Conservation (phyloP, 305 asterid species). For the Coffea humblotiana region DNA sequence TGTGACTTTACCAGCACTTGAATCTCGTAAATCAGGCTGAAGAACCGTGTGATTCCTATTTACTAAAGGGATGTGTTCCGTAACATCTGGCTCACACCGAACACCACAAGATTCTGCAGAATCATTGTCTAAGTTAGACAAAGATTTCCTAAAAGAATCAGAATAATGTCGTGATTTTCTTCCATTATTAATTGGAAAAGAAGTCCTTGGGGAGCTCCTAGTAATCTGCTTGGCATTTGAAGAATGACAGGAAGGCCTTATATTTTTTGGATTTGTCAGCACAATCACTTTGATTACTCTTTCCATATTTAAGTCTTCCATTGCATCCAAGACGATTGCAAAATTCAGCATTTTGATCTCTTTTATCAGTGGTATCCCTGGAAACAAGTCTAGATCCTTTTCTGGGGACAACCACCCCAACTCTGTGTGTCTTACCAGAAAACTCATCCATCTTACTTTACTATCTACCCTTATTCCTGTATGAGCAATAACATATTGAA, state of each 20-base stretch:
- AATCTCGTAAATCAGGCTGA: conserved; percentile 22
- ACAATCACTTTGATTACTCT: conserved; percentile 35
- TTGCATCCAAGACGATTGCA: conserved; percentile 85
- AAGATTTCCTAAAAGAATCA: conserved; percentile 15
- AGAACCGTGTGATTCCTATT: conserved; percentile 28
- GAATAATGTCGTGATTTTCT: conserved; percentile 39
- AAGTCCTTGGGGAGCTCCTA: conserved; percentile 36
- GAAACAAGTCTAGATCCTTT: conserved; percentile 33
- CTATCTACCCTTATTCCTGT: conserved; percentile 6
- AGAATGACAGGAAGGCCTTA: conserved; percentile 41
- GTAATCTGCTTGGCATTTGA: conserved; percentile 43
- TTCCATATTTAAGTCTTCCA: conserved; percentile 57
- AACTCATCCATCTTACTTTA: conserved; percentile 43
- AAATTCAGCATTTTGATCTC: conserved; percentile 49
- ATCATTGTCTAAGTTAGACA: conserved; percentile 28
- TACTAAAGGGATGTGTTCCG: conserved; percentile 21
- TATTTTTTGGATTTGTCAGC: conserved; percentile 38
- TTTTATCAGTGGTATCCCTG: conserved; percentile 32
- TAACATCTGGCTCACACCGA: conserved; percentile 30
- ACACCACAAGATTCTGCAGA: conserved; percentile 38
- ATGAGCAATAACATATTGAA: not conserved
- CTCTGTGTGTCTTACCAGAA: conserved; percentile 45
- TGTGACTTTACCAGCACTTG: conserved; percentile 30
- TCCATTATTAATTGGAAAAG: conserved; percentile 21
- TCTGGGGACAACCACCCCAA: conserved; percentile 38